Evolutionary conservation across 1,284 basidiomycete species (phyloP), one percentile per base, ranked within the genome.

Genomic region (Ustilago shanxiensis): DNA sequence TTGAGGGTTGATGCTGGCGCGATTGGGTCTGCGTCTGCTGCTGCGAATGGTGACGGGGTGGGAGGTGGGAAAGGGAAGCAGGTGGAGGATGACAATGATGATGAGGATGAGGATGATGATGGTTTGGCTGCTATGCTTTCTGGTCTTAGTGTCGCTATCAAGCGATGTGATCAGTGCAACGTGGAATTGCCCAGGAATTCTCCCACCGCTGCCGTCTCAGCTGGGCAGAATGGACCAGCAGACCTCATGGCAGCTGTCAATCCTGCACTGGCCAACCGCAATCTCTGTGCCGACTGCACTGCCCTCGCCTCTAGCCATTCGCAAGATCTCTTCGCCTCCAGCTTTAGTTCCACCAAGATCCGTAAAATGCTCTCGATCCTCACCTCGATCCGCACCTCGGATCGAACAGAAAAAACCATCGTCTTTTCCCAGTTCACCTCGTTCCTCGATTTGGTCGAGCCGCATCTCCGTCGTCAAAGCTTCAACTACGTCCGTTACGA

Each of bases 381-480:
- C 37, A 82, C 87, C 13, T 89, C 91, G 5, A 90, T 95, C 60
- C 90, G 92, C n/a, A 89, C 90, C 2, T 87, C 89, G 0, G 88
- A 89, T 7, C 87, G 88, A 65, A 64, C 53, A 6, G 88, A 97
- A 85, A 98, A 98, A 89, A 95, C 95, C 0, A 98, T 98, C 77
- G 87, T 90, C 13, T 90, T 89, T 67, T 88, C 87, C 1, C 92
- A 95, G 82, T 98, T 98, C 85, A 97, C 95, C 0, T 90, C 90
- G 13, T 95, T 98, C 91, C 88, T 98, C 63, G 91, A 95, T 86
- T 84, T 98, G 61, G 89, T 98, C 53, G 91, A 95, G 86, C 92
- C 92, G 0, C 95, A 95, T 87, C 88, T 98, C 81, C 87, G 88
- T 24, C 88, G 89, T 3, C 88, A 89, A 7, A 90, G 90, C 0